These are phyloP conservation scores for Plasmopara halstedii DNA, from an alignment of 352 stramenopile genomes.

Conservation along the genomic window DNA sequence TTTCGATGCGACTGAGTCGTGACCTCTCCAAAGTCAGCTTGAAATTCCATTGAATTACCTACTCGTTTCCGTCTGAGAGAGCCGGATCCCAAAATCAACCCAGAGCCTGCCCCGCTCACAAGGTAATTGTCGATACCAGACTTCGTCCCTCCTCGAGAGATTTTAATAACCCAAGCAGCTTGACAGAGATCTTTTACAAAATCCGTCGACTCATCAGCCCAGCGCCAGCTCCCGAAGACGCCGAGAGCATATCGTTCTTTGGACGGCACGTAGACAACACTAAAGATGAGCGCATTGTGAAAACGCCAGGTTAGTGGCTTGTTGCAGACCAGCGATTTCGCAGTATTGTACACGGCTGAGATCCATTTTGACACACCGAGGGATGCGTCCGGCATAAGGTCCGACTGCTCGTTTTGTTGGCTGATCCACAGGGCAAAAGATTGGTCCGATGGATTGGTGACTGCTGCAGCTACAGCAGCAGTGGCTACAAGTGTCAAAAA, in stretches of 20 bases:
- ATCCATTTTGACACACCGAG: constrained; percentile 58
- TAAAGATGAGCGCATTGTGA: constrained; percentile 57
- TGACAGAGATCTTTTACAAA: constrained; percentile 38
- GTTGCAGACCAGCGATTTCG: constrained; percentile 54
- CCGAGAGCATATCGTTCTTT: constrained; percentile 62
- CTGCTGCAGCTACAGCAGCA: constrained; percentile 21
- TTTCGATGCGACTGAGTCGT: constrained; percentile 36
- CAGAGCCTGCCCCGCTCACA: constrained; percentile 7
- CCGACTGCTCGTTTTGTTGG: constrained; percentile 34
- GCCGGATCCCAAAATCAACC: neutral
- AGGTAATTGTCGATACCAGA: constrained; percentile 53
- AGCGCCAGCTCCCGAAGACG: constrained; percentile 60
- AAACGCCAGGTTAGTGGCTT: constrained; percentile 54
- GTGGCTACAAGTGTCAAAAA: constrained; percentile 24
- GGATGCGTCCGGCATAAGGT: constrained; percentile 33
- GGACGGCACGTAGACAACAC: constrained; percentile 51
- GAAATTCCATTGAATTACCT: constrained; percentile 2
- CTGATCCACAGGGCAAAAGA: constrained; percentile 65
- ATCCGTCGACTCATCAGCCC: constrained; percentile 44
- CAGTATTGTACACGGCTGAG: constrained; percentile 60
- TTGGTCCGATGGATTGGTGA: constrained; percentile 61
- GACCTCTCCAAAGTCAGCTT: constrained; percentile 4
- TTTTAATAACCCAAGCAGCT: constrained; percentile 35
- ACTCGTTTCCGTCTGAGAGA: constrained; percentile 8
- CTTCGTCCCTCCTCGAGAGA: constrained; percentile 39